Evolutionary conservation across 495 filamentous ascomycete species (phyloP).

Genomic region (Talaromyces wortmannii): DNA sequence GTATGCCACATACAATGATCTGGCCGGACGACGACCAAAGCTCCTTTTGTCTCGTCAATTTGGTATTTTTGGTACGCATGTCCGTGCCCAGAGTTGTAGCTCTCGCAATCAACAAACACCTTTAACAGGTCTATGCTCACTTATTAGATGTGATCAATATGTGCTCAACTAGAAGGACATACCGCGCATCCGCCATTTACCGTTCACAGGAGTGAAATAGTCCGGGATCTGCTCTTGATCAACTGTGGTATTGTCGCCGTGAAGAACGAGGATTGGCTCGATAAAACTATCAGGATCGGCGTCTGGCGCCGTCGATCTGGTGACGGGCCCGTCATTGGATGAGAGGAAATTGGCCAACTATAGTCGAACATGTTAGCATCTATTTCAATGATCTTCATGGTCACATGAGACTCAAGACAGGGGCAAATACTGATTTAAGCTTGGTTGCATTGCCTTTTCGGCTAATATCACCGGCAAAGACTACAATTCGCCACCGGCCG

Average conservation of each 20-base stretch:
- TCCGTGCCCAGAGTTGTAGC: slow-evolving; percentile 58
- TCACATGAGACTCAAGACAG: not conserved
- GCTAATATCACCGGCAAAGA: slow-evolving; percentile 4
- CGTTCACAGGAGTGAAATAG: slow-evolving; percentile 52
- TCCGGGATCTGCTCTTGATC: slow-evolving; percentile 53
- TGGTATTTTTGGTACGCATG: slow-evolving; percentile 57
- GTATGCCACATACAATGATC: slow-evolving; percentile 53
- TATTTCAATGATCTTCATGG: not conserved
- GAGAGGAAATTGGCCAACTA: slow-evolving; percentile 32
- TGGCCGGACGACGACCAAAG: slow-evolving; percentile 54
- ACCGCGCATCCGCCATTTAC: slow-evolving; percentile 56
- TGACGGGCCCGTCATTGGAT: slow-evolving; percentile 26
- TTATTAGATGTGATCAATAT: not conserved
- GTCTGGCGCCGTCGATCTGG: slow-evolving; percentile 34
- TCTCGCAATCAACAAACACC: slow-evolving; percentile 60
- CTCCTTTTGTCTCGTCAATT: slow-evolving; percentile 45
- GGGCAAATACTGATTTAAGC: not conserved
- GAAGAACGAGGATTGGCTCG: slow-evolving; percentile 50
- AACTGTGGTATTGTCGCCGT: slow-evolving; percentile 43
- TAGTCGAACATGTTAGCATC: not conserved
- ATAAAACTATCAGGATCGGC: slow-evolving; percentile 51
- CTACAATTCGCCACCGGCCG: not conserved
- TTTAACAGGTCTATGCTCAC: slow-evolving; percentile 47
- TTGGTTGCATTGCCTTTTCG: not conserved
- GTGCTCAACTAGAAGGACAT: not conserved